Evolutionary conservation across 2,329 filamentous ascomycete genomes (phyloP).

Genomic region (Botrytis hyacinthi): DNA sequence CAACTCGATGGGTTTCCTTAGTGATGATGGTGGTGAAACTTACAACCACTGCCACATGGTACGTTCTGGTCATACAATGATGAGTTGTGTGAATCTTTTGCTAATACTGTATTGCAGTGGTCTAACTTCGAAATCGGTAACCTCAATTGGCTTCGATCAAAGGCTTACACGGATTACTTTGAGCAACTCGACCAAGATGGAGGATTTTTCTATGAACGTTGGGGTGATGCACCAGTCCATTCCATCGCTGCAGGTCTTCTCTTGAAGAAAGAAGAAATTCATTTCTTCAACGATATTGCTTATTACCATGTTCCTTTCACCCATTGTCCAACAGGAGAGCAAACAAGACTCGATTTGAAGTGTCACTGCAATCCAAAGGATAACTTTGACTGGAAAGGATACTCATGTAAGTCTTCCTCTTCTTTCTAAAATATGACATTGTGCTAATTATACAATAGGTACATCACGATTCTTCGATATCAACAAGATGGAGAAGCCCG

Average conservation of each 20-base stretch:
- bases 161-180: conserved; percentile 89
- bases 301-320: conserved; percentile 99
- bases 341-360: conserved; percentile 77
- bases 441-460: conserved; percentile 50
- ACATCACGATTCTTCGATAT: conserved; percentile 83
- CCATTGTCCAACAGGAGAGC: conserved; percentile 90
- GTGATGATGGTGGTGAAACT: conserved; percentile 83
- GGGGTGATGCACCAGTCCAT: conserved; percentile 96
- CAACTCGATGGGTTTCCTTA: conserved; percentile 89
- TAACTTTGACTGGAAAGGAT: conserved; percentile 99
- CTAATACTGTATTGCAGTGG: conserved; percentile 59
- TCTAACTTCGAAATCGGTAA: conserved; percentile 98
- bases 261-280: conserved; percentile 88
- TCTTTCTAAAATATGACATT: conserved; percentile 1
- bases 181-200: conserved; percentile 83
- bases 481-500: conserved; percentile 77
- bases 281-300: conserved; percentile 98
- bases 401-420: conserved; percentile 73
- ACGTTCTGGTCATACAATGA: conserved; percentile 43
- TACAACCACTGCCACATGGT: conserved; percentile 99
- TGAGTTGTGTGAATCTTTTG: not conserved
- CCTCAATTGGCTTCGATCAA: conserved; percentile 86
- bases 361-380: conserved; percentile 94
- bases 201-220: conserved; percentile 98
- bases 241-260: conserved; percentile 90